Evolutionary conservation across 2,329 filamentous ascomycete species (phyloP).

Genomic region (Ceratocystis eucalypticola): DNA sequence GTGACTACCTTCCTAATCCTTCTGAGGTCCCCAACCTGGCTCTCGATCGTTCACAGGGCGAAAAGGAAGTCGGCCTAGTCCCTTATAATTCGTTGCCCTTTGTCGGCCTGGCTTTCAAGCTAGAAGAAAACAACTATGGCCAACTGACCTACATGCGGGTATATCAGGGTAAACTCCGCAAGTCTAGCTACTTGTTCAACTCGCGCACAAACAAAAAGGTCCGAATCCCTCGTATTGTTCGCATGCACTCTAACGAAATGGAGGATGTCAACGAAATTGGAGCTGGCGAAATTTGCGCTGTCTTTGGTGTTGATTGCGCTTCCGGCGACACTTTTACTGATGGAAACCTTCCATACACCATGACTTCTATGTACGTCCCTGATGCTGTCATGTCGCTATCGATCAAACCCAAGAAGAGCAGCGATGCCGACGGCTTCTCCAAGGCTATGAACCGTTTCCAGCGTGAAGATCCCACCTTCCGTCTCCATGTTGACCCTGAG

Average conservation of each 20-base stretch:
- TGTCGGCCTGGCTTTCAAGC: slow-evolving; percentile 92
- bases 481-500: slow-evolving; percentile 81
- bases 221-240: slow-evolving; percentile 90
- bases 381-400: slow-evolving; percentile 97
- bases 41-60: slow-evolving; percentile 65
- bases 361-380: slow-evolving; percentile 96
- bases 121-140: slow-evolving; percentile 97
- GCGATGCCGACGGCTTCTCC: slow-evolving; percentile 85
- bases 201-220: slow-evolving; percentile 90
- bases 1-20: slow-evolving; percentile 90
- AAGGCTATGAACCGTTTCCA: slow-evolving; percentile 99
- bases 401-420: slow-evolving; percentile 88
- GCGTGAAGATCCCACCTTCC: slow-evolving; percentile 94
- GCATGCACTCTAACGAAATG: slow-evolving; percentile 99
- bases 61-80: slow-evolving; percentile 72
- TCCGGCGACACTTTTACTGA: slow-evolving; percentile 98
- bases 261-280: slow-evolving; percentile 88
- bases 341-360: slow-evolving; percentile 78
- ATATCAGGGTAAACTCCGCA: slow-evolving; percentile 83
- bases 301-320: slow-evolving; percentile 95
- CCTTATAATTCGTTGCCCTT: slow-evolving; percentile 91
- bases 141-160: slow-evolving; percentile 97
- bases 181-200: slow-evolving; percentile 85
- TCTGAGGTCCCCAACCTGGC: slow-evolving; percentile 79
- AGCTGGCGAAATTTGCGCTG: slow-evolving; percentile 94